These are phyloP conservation scores for Corymbia maculata DNA, from an alignment of 345 rosid species.

Conservation along the genomic window DNA sequence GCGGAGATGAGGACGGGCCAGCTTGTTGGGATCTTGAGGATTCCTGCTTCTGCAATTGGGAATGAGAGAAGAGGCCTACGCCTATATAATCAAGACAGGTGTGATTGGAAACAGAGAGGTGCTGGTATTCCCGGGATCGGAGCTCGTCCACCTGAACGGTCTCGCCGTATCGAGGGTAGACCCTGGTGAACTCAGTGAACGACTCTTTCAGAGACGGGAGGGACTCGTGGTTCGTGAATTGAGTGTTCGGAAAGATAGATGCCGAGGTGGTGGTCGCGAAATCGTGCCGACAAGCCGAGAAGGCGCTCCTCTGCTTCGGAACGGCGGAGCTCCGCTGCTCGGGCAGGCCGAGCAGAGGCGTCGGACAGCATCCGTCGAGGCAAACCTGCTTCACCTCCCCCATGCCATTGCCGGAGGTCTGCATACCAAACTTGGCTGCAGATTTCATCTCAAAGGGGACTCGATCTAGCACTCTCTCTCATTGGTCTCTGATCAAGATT, in stretches of 20 bases:
- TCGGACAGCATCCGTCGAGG: conserved; percentile 57
- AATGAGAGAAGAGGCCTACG: conserved; percentile 70
- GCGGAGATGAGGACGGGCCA: conserved; percentile 21
- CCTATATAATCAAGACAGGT: conserved; percentile 94
- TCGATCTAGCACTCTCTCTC: background rate
- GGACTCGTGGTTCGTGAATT: conserved; percentile 72
- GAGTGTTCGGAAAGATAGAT: conserved; percentile 58
- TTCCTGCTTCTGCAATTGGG: conserved; percentile 51
- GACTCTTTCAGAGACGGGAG: conserved; percentile 67
- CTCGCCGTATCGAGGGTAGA: conserved; percentile 50
- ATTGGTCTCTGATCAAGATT: background rate
- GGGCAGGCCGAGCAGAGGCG: conserved; percentile 15
- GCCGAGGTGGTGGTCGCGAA: conserved; percentile 54
- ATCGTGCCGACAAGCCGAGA: conserved; percentile 51
- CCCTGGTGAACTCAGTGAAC: conserved; percentile 47
- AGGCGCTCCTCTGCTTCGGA: conserved; percentile 28
- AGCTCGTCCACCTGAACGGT: conserved; percentile 51
- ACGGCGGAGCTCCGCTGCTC: conserved; percentile 21
- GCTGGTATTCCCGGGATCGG: conserved; percentile 54
- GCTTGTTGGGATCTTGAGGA: conserved; percentile 20
- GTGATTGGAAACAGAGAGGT: conserved; percentile 50
- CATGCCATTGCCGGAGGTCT: conserved; percentile 8
- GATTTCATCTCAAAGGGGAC: background rate
- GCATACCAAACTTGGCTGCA: conserved; percentile 9
- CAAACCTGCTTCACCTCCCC: conserved; percentile 35